phyloP scores from a whole-genome alignment of 2,329 filamentous ascomycete genomes.

The Teratosphaeria destructans region DNA sequence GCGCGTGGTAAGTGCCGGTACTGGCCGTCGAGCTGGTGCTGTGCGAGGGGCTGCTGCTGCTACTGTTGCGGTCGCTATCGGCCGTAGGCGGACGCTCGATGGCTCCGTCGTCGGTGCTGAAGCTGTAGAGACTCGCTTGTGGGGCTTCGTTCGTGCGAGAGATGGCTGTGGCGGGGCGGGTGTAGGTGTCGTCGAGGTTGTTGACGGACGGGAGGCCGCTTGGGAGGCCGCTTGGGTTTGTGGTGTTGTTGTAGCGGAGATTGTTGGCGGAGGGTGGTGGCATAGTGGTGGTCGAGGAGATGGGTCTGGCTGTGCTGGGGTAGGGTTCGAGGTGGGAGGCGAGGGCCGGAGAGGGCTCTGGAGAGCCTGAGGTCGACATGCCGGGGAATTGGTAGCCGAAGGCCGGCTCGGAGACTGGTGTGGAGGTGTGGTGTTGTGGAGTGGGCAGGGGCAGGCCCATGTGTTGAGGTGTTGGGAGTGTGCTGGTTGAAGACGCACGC shows the following conservation, averaged over 20 bases:
- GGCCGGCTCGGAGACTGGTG: slow-evolving; percentile 7
- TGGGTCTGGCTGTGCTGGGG: slow-evolving; percentile 7
- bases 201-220: not conserved
- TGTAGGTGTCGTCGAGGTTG: not conserved
- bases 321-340: slow-evolving; percentile 13
- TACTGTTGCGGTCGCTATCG: slow-evolving; percentile 4
- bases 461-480: not conserved
- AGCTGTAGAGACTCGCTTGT: slow-evolving; percentile 18
- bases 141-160: slow-evolving; percentile 9
- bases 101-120: slow-evolving; percentile 12
- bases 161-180: slow-evolving; percentile 7
- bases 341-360: slow-evolving; percentile 13
- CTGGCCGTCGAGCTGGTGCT: slow-evolving; percentile 1
- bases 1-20: slow-evolving; percentile 2
- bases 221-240: not conserved
- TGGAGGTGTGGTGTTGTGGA: slow-evolving; percentile 3
- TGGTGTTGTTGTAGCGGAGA: slow-evolving; percentile 6
- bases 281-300: slow-evolving; percentile 12
- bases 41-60: not conserved
- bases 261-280: slow-evolving; percentile 11
- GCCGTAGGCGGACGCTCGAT: slow-evolving; percentile 5
- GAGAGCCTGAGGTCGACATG: slow-evolving; percentile 11
- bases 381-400: slow-evolving; percentile 20
- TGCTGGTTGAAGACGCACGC: slow-evolving; percentile 2
- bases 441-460: not conserved